These are phyloP conservation scores for Irpex sp. DNA, from an alignment of 1,284 basidiomycete genomes.

Conservation along the genomic window DNA sequence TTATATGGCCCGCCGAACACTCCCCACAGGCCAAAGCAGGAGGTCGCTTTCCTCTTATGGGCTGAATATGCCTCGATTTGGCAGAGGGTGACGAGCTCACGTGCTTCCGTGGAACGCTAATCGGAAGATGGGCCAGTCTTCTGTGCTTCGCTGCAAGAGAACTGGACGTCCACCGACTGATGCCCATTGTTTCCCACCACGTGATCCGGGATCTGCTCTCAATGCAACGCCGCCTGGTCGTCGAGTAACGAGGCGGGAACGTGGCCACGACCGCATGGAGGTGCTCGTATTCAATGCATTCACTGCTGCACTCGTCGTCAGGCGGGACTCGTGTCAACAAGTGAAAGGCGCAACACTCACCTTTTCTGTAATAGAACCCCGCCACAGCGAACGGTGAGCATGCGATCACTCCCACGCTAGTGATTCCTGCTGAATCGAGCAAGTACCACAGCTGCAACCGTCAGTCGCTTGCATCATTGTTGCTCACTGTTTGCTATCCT, in stretches of 20 bases:
- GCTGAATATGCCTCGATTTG: background rate
- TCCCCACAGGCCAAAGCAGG: constrained; percentile 1
- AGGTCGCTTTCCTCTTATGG: constrained; percentile 1
- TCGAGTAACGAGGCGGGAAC: background rate
- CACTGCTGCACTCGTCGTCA: background rate
- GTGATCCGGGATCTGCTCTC: background rate
- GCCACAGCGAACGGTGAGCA: background rate
- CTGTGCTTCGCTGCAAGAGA: background rate
- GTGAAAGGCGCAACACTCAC: background rate
- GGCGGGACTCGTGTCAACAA: background rate
- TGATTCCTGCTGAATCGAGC: background rate
- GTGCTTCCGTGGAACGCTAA: background rate
- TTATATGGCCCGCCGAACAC: background rate
- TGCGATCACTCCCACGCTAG: background rate
- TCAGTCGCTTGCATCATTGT: background rate
- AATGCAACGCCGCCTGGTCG: background rate
- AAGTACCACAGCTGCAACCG: background rate
- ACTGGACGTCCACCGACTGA: background rate
- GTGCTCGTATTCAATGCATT: background rate
- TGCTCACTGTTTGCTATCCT: no score
- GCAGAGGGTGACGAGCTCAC: background rate
- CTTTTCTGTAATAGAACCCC: background rate
- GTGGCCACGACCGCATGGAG: background rate
- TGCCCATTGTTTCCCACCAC: background rate
- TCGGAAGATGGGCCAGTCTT: background rate